Conservation (phyloP, 106 monocot genomes). For the Posidonia australis region DNA sequence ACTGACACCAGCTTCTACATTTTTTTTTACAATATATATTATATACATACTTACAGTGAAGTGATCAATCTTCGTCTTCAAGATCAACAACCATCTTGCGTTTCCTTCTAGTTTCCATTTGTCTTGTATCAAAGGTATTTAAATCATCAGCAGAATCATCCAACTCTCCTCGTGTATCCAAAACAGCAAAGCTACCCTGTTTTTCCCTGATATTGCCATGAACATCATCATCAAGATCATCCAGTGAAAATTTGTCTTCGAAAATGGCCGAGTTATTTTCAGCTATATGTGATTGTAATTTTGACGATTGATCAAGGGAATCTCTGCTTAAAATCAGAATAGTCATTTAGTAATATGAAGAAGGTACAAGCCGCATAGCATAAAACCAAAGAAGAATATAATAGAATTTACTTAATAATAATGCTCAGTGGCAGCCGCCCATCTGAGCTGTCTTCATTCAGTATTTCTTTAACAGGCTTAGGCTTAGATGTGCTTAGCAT, state of each 20-base stretch:
- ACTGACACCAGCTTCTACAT: too few species aligned
- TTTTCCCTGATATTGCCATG: not conserved
- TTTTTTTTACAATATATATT: too few species aligned
- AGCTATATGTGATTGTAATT: not conserved
- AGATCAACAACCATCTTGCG: conserved; percentile 46
- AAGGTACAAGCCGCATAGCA: too few species aligned
- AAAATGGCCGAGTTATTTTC: conserved; percentile 1
- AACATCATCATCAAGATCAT: conserved; percentile 3
- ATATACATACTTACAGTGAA: not conserved
- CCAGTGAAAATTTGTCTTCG: conserved; percentile 6
- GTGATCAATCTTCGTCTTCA: conserved; percentile 47
- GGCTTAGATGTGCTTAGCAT: conserved; percentile 2
- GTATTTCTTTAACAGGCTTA: not conserved
- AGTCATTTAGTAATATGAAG: not conserved
- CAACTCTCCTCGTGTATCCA: conserved; percentile 8
- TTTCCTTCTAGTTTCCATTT: conserved; percentile 26
- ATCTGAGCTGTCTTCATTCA: conserved; percentile 8
- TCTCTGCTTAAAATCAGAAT: conserved; percentile 12
- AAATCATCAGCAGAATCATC: conserved; percentile 42
- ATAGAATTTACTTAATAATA: conserved; percentile 20
- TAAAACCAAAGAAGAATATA: too few species aligned
- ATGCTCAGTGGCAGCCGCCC: conserved; percentile 4
- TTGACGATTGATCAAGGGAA: not conserved
- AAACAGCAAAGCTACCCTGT: not conserved
- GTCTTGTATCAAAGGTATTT: conserved; percentile 5